Evolutionary conservation across 2,329 filamentous ascomycete species (phyloP).

Genomic region (Cladophialophora exuberans): DNA sequence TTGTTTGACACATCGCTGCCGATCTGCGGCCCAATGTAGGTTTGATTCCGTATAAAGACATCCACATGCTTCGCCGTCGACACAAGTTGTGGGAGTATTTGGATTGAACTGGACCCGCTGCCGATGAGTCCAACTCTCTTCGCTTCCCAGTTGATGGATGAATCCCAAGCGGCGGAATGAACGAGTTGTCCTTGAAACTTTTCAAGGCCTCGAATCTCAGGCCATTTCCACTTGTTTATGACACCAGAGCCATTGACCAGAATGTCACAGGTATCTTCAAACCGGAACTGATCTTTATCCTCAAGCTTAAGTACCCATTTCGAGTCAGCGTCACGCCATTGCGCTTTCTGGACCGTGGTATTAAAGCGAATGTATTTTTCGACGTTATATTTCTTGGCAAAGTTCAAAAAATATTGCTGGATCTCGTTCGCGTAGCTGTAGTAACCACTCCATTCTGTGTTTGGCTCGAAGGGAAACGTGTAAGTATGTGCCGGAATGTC

Average conservation of each 20-base stretch:
- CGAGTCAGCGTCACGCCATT: constrained; percentile 36
- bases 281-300: constrained; percentile 22
- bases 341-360: constrained; percentile 37
- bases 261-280: constrained; percentile 33
- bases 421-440: constrained; percentile 50
- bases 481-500: constrained; percentile 31
- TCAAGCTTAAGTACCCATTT: constrained; percentile 37
- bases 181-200: constrained; percentile 40
- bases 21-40: constrained; percentile 36
- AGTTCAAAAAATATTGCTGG: constrained; percentile 53
- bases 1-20: constrained; percentile 23
- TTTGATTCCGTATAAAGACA: constrained; percentile 20
- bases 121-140: constrained; percentile 36
- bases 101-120: constrained; percentile 31
- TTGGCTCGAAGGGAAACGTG: constrained; percentile 59
- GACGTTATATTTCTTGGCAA: constrained; percentile 67
- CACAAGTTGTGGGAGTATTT: constrained; percentile 42
- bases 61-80: neutral
- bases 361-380: constrained; percentile 51
- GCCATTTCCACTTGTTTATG: constrained; percentile 48
- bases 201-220: constrained; percentile 40
- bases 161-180: constrained; percentile 40
- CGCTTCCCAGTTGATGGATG: constrained; percentile 32
- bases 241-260: constrained; percentile 36
- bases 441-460: constrained; percentile 68